Percentiles rank a stretch among this genome's conserved stretches.
phyloP scores from a whole-genome alignment of 2,329 filamentous ascomycete species.

The Fusarium illudens region DNA sequence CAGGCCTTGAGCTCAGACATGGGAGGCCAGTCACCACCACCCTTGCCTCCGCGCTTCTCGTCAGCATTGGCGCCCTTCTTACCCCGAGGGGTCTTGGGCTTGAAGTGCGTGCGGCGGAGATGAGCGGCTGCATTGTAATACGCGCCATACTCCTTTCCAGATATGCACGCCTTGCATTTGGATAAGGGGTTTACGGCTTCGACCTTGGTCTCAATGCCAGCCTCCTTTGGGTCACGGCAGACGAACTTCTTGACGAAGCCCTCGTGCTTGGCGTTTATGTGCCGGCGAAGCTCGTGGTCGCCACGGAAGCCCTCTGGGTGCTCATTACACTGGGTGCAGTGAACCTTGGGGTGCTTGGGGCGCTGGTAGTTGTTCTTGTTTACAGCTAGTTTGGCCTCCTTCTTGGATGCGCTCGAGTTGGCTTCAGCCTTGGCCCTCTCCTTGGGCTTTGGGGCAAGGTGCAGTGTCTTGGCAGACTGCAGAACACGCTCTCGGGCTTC shows the following conservation, averaged over 20 bases:
- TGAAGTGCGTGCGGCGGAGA: conserved; percentile 87
- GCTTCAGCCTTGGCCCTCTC: conserved; percentile 15
- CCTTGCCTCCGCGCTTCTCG: conserved; percentile 62
- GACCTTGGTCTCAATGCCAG: conserved; percentile 53
- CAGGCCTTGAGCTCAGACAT: conserved; percentile 55
- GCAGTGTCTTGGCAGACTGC: conserved; percentile 50
- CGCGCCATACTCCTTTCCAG: conserved; percentile 81
- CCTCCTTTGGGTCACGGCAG: conserved; percentile 61
- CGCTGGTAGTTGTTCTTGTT: conserved; percentile 61
- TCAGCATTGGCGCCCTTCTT: conserved; percentile 52
- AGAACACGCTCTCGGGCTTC: conserved; percentile 58
- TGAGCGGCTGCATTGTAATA: conserved; percentile 97
- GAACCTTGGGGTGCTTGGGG: conserved; percentile 75
- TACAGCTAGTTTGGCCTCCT: conserved; percentile 55
- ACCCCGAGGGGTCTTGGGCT: conserved; percentile 62
- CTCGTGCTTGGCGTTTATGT: conserved; percentile 72
- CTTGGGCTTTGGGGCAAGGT: conserved; percentile 57
- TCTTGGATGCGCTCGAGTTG: conserved; percentile 38
- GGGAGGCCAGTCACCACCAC: conserved; percentile 41
- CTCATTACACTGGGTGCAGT: conserved; percentile 74
- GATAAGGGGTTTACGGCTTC: conserved; percentile 70
- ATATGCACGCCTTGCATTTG: conserved; percentile 84
- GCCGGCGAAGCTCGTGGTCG: conserved; percentile 80
- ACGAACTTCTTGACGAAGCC: conserved; percentile 63
- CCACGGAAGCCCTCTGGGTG: conserved; percentile 83